Conservation (phyloP, 805 yeast species). For the Zygosaccharomyces bailii region DNA sequence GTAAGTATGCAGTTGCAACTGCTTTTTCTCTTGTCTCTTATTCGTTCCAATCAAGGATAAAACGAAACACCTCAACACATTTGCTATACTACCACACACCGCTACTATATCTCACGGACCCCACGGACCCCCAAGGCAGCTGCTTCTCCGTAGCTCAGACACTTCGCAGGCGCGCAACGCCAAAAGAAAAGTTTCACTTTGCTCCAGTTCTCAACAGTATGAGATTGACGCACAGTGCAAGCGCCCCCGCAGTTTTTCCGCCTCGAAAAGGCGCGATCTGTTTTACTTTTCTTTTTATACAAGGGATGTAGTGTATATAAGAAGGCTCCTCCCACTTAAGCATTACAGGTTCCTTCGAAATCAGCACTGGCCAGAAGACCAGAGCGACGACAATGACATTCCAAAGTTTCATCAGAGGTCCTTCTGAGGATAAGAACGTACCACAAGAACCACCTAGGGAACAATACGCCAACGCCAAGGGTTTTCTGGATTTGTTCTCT, state of each 20-base stretch:
- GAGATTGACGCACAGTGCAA: neutral
- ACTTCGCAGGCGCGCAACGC: neutral
- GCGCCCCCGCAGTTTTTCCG: conserved; percentile 2
- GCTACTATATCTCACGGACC: too few species aligned
- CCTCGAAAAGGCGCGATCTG: neutral
- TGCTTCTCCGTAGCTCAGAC: neutral
- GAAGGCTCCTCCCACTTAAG: neutral
- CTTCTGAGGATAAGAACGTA: conserved; percentile 14
- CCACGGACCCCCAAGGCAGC: too few species aligned
- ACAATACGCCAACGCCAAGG: conserved; percentile 14
- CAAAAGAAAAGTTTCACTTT: neutral
- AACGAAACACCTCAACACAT: too few species aligned
- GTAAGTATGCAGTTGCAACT: too few species aligned
- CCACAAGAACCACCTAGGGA: conserved; percentile 22
- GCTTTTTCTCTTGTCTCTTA: too few species aligned
- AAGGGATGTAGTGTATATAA: conserved; percentile 1
- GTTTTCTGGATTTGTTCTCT: conserved; percentile 59
- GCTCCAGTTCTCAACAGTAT: neutral
- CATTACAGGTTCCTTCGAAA: too few species aligned
- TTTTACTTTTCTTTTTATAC: neutral
- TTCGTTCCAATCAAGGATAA: too few species aligned
- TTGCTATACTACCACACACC: too few species aligned
- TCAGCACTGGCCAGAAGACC: neutral
- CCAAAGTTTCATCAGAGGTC: conserved; percentile 17
- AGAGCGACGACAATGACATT: conserved; percentile 12